Percentiles rank a stretch among this genome's conserved stretches.
Conservation (phyloP, 2,329 filamentous ascomycete genomes). For the Alternaria triticimaculans region DNA sequence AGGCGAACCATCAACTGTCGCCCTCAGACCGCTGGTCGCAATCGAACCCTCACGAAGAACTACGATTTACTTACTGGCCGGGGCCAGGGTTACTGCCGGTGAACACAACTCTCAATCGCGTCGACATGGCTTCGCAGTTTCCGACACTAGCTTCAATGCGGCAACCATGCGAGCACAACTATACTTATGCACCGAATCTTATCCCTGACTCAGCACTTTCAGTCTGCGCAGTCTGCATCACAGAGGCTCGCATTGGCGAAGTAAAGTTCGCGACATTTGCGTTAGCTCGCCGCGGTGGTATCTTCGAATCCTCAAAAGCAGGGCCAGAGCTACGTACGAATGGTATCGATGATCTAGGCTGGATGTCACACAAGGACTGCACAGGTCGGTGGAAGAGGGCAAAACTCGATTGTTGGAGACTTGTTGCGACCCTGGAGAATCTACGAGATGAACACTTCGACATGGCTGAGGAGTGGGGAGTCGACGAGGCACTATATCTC, state of each 20-base stretch:
- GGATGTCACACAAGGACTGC: neutral
- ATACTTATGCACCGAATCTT: neutral
- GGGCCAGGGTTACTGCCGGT: neutral
- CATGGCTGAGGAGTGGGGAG: neutral
- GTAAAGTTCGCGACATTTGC: constrained; percentile 9
- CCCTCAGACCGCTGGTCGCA: neutral
- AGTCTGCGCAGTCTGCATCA: constrained; percentile 11
- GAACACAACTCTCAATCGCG: neutral
- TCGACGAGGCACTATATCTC: constrained; percentile 7
- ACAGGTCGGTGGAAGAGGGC: neutral
- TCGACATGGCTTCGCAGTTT: neutral
- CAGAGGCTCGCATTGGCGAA: constrained; percentile 9
- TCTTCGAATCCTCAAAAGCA: constrained; percentile 7
- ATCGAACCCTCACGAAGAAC: neutral
- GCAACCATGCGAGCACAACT: neutral
- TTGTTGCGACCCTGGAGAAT: constrained; percentile 11
- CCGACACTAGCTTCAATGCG: neutral
- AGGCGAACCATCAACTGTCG: neutral
- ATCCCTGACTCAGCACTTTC: neutral
- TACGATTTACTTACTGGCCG: neutral
- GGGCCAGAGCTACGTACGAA: neutral
- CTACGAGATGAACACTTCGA: constrained; percentile 3
- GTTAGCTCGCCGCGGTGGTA: constrained; percentile 15
- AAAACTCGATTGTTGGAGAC: constrained; percentile 6
- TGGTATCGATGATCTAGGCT: neutral